Evolutionary conservation across 139 green algal genomes (phyloP), one percentile per base, ranked within the genome.

Genomic region (Chlamydomonas sp.): DNA sequence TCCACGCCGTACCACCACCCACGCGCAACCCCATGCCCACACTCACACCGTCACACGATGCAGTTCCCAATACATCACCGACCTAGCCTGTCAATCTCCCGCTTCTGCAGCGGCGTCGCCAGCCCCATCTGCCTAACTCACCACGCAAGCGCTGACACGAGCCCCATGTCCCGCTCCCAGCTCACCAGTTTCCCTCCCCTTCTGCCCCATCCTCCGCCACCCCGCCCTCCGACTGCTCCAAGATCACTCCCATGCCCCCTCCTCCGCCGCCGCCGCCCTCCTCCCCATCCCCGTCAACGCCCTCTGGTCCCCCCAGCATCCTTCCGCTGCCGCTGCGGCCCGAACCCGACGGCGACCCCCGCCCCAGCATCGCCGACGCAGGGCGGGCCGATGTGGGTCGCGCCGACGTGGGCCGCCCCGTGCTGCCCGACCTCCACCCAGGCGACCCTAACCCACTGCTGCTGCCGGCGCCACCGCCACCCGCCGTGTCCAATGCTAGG

Each of bases 211-310:
- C 82, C 61, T 80, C 63, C 15, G 49, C 83, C 14, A 5, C 63
- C 0, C 16, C 78, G 6, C 59, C 57, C 76, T 83, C 84, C 18
- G 75, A 83, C 0, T 88, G 84, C 66, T 88, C 84, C 4, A 58
- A 9, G n/a, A 88, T 88, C 18, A 88, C 64, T 8, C 7, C 60
- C 59, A 80, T 80, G 14, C 59, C 16, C 74, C 8, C 4, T 3
- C 72, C 72, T 31, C 20, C 83, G 3, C 58, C 80, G 9, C 15
- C 6, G 63, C 67, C 67, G 2, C 16, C 67, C 49, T 18, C 58
- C 58, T 31, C 59, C 18, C 58, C 76, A 20, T 8, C 58, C 4
- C 76, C n/a, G 9, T 14, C n/a, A 4, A n/a, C 73, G 4, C 31
- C 79, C 20, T 60, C 64, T n/a, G n/a, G 64, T 15, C 64, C 79